These are phyloP conservation scores for Dillenia turbinata DNA, from an alignment of 164 flowering plant genomes.

Conservation along the genomic window DNA sequence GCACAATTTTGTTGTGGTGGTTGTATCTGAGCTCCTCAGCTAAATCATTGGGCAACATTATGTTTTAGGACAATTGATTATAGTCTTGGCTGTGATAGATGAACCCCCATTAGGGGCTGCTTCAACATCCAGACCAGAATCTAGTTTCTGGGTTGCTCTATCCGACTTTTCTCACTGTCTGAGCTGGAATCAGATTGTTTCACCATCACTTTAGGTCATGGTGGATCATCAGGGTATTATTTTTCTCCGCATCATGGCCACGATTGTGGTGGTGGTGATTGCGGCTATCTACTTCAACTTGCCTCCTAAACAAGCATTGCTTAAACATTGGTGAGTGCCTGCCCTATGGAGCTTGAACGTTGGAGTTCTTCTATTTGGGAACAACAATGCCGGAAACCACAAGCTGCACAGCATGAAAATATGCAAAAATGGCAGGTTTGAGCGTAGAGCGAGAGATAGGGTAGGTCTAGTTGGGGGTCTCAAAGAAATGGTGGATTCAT, in stretches of 20 bases:
- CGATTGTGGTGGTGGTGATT: slow-evolving; percentile 16
- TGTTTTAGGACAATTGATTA: slow-evolving; percentile 25
- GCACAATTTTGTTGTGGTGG: slow-evolving; percentile 11
- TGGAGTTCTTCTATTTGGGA: slow-evolving; percentile 9
- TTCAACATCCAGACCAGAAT: slow-evolving; percentile 22
- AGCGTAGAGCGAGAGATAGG: slow-evolving; percentile 36
- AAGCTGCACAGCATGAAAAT: slow-evolving; percentile 13
- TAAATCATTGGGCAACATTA: slow-evolving; percentile 32
- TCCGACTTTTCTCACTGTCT: slow-evolving; percentile 24
- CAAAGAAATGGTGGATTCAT: slow-evolving; percentile 8
- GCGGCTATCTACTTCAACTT: slow-evolving; percentile 13
- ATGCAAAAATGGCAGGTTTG: slow-evolving; percentile 16
- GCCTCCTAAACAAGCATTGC: slow-evolving; percentile 19
- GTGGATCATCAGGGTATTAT: slow-evolving; percentile 9
- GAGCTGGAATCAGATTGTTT: slow-evolving; percentile 26
- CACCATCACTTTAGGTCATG: slow-evolving; percentile 1
- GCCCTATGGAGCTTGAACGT: slow-evolving; percentile 39
- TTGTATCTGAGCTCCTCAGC: slow-evolving; percentile 14
- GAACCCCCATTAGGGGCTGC: slow-evolving; percentile 44
- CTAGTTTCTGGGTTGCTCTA: slow-evolving; percentile 16
- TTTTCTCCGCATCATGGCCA: slow-evolving; percentile 11
- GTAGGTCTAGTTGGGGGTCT: slow-evolving; percentile 13
- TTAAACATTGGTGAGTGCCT: slow-evolving; percentile 47
- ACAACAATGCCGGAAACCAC: slow-evolving; percentile 14
- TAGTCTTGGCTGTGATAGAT: slow-evolving; percentile 39